Evolutionary conservation across 2,329 filamentous ascomycete species (phyloP).

Genomic region (Botryotinia narcissicola): DNA sequence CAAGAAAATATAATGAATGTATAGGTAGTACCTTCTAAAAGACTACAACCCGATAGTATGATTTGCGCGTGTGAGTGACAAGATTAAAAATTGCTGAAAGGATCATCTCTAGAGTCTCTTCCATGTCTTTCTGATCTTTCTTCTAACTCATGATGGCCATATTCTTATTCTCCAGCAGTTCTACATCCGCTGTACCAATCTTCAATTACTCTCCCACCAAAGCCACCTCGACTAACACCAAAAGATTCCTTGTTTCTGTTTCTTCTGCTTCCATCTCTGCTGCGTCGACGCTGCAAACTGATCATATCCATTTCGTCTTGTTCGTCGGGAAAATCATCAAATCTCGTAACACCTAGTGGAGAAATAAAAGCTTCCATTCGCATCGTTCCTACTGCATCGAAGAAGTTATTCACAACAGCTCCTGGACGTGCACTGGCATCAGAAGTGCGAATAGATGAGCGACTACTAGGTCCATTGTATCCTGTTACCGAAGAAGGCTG

Average conservation of each 20-base stretch:
- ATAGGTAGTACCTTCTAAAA: background rate
- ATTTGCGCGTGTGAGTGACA: background rate
- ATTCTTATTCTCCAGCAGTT: slow-evolving; percentile 54
- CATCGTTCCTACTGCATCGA: slow-evolving; percentile 85
- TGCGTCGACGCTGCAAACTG: slow-evolving; percentile 32
- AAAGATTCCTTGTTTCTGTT: slow-evolving; percentile 36
- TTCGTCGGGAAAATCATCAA: slow-evolving; percentile 38
- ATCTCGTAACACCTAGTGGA: slow-evolving; percentile 46
- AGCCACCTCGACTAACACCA: slow-evolving; percentile 29
- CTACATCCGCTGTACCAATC: slow-evolving; percentile 50
- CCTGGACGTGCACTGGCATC: slow-evolving; percentile 36
- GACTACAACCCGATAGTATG: background rate
- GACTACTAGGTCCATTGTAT: slow-evolving; percentile 44
- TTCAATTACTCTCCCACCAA: slow-evolving; percentile 44
- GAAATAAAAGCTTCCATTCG: slow-evolving; percentile 97
- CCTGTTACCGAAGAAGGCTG: slow-evolving; percentile 44
- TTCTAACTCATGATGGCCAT: slow-evolving; percentile 36
- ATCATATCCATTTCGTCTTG: slow-evolving; percentile 37
- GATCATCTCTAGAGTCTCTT: slow-evolving; percentile 53
- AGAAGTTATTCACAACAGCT: slow-evolving; percentile 54
- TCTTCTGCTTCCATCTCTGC: slow-evolving; percentile 33
- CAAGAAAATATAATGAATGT: slow-evolving; percentile 21
- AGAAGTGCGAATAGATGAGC: slow-evolving; percentile 37
- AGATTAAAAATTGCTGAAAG: slow-evolving; percentile 58
- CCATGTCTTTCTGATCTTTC: slow-evolving; percentile 40